Base-by-base conservation (phyloP, 2,329 filamentous ascomycete species). In the Alternaria conjuncta region DNA sequence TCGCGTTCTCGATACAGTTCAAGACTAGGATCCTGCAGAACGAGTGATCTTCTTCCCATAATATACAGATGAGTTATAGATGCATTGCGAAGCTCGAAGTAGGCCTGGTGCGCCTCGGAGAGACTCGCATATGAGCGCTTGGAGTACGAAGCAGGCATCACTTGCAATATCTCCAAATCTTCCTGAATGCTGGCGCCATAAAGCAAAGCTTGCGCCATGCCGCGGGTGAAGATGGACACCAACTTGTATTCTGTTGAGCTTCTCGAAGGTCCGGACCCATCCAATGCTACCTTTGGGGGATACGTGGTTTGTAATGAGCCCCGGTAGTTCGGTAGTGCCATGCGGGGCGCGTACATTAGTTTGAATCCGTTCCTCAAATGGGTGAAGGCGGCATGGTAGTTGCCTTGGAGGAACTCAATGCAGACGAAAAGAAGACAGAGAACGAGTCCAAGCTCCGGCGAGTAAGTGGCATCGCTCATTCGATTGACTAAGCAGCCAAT, bases 311-410 rank as follows among this genome's bases (percentile, higher is more conserved):
- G 13, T 23, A 26, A 23, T 21, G 8, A 32, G n/a, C 11, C 11
- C 5, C 23, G 12, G 15, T 57, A 50, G 12, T 13, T 23, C 6
- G 28, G 15, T 7, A 36, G 28, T 6, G 13, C 13, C 20, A 15
- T 15, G 9, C 30, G 20, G 30, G 28, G 49, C 9, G 49, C 30
- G 20, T 21, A 12, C 23, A 41, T 12, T 20, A 53, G 30, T 41
- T 32, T 80, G 5, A 85, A 58, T 0, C 84, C 84, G 44, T 76
- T 83, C n/a, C 78, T 75, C 7, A 86, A 75, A 66, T 86, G 84
- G 5, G 70, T 67, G 28, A 80, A 77, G 12, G 78, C 82, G 0
- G 80, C 74, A 11, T 73, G 67, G 51, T 82, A 82, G 30, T 82
- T 79, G 1, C 80, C 82, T 12, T 80, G 77, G 5, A 85, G 62